phyloP scores from a whole-genome alignment of 1,139 yeast species.

The Debaryomyces sp. region DNA sequence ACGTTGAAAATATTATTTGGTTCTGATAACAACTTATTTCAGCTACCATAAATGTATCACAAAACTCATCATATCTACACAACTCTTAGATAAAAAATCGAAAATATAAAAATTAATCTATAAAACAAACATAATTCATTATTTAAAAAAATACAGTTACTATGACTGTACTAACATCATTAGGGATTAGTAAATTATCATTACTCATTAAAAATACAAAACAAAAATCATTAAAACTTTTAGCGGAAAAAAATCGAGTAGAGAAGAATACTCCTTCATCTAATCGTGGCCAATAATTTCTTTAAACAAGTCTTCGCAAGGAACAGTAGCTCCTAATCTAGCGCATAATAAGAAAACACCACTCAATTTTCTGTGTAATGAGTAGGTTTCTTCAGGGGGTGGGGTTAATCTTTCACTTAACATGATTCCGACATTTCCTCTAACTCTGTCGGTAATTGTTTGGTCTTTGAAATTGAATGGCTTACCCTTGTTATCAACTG shows the following conservation, averaged over 20 bases:
- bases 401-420: conserved; percentile 89
- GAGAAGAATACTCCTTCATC: not conserved
- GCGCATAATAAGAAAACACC: conserved; percentile 94
- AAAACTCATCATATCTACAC: not conserved
- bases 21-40: not conserved
- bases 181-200: conserved; percentile 10
- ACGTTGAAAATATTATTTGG: not conserved
- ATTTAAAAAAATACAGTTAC: conserved; percentile 4
- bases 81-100: not conserved
- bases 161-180: conserved; percentile 2
- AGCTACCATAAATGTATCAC: not conserved
- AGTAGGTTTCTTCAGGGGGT: conserved; percentile 98
- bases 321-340: conserved; percentile 78
- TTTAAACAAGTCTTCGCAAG: conserved; percentile 75
- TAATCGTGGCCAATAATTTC: conserved; percentile 59
- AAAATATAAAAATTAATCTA: conserved; percentile 5
- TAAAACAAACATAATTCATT: conserved; percentile 8
- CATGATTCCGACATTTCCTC: conserved; percentile 86
- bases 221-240: conserved; percentile 7
- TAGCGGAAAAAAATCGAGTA: not conserved
- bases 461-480: conserved; percentile 77
- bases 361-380: conserved; percentile 89
- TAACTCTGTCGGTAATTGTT: conserved; percentile 90
- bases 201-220: conserved; percentile 9
- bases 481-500: conserved; percentile 46